Conservation (phyloP, 2,329 filamentous ascomycete genomes). For the Erysiphe pulchra region DNA sequence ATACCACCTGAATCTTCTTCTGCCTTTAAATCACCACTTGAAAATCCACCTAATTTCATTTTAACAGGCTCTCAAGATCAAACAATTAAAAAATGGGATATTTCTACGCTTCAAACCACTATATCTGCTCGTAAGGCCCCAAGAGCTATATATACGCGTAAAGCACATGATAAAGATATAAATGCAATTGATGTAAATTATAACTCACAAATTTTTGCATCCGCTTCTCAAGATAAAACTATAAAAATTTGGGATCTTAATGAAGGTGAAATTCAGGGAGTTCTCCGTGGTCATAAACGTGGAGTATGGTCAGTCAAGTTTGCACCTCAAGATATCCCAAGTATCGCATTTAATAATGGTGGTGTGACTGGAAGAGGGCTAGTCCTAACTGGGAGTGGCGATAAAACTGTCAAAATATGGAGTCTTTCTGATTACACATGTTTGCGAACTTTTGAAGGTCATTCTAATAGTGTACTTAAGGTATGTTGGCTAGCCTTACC, state of each 20-base stretch:
- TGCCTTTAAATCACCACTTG: conserved; percentile 46
- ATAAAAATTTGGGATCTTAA: conserved; percentile 91
- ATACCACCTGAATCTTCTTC: conserved; percentile 41
- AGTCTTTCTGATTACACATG: conserved; percentile 79
- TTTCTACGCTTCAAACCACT: conserved; percentile 28
- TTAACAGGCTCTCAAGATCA: conserved; percentile 87
- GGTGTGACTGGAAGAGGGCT: conserved; percentile 55
- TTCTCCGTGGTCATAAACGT: conserved; percentile 74
- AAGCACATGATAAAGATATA: conserved; percentile 97
- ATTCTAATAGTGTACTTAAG: conserved; percentile 87
- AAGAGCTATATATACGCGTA: conserved; percentile 59
- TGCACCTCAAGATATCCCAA: conserved; percentile 51
- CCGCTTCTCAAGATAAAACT: conserved; percentile 84
- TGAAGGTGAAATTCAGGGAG: conserved; percentile 73
- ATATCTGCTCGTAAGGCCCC: conserved; percentile 23
- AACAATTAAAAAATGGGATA: conserved; percentile 86
- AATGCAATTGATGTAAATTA: conserved; percentile 73
- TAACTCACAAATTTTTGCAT: conserved; percentile 60
- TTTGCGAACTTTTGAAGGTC: conserved; percentile 80
- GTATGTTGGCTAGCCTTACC: conserved; percentile 56
- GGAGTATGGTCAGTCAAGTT: conserved; percentile 94
- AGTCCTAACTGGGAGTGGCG: conserved; percentile 72
- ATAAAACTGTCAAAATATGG: conserved; percentile 94
- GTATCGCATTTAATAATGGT: conserved; percentile 32
- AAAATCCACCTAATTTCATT: conserved; percentile 58